Percentiles rank a stretch among this genome's conserved stretches.
Evolutionary conservation across 345 rosid genomes (phyloP).

Genomic region (Hypericum androsaemum): DNA sequence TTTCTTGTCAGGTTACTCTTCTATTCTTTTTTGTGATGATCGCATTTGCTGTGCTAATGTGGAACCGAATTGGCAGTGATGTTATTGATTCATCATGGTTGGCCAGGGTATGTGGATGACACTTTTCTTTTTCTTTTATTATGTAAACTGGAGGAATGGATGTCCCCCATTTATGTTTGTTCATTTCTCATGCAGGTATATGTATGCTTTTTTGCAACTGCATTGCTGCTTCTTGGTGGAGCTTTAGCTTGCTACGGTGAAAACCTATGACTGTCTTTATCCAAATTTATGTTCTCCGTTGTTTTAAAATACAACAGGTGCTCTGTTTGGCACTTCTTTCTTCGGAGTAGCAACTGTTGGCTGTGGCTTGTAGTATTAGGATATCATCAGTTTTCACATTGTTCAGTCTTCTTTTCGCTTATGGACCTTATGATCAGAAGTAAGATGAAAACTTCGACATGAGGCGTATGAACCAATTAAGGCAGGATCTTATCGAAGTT

Average conservation of each 20-base stretch:
- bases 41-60: slow-evolving; percentile 38
- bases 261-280: neutral
- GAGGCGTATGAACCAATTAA: no score
- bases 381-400: no score
- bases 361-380: no score
- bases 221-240: slow-evolving; percentile 28
- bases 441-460: no score
- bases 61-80: slow-evolving; percentile 48
- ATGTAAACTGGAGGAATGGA: neutral
- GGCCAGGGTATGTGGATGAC: slow-evolving; percentile 30
- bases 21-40: slow-evolving; percentile 40
- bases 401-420: no score
- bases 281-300: neutral
- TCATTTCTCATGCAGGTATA: slow-evolving; percentile 21
- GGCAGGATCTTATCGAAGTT: no score
- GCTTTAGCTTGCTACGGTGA: slow-evolving; percentile 36
- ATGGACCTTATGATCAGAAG: no score
- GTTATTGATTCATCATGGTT: slow-evolving; percentile 35
- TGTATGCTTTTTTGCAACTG: slow-evolving; percentile 16
- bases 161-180: neutral
- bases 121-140: neutral
- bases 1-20: slow-evolving; percentile 29
- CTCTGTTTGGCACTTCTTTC: neutral
- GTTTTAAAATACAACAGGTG: neutral
- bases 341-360: no score